Evolutionary conservation across 495 filamentous ascomycete species (phyloP).

Genomic region (Penicillium verhagenii): DNA sequence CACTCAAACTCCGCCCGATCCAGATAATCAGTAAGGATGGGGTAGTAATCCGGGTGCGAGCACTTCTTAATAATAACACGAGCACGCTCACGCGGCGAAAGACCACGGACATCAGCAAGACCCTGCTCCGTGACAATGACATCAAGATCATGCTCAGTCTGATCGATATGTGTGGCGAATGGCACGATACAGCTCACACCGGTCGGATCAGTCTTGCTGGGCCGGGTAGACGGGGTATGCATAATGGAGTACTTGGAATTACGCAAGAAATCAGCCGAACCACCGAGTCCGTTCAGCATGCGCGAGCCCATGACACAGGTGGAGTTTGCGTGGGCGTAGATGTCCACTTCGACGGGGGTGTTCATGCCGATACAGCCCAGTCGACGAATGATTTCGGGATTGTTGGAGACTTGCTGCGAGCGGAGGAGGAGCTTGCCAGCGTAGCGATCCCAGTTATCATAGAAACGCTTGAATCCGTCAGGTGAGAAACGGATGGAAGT

Average conservation of each 20-base stretch:
- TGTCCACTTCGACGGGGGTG: conserved; percentile 91
- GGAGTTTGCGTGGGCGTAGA: conserved; percentile 91
- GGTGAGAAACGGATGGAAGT: conserved; percentile 91
- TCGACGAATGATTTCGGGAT: conserved; percentile 89
- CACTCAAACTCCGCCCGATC: conserved; percentile 87
- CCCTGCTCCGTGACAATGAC: conserved; percentile 86
- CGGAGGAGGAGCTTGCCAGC: conserved; percentile 81
- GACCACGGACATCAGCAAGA: conserved; percentile 80
- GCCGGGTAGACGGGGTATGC: conserved; percentile 82
- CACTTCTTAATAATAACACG: conserved; percentile 85
- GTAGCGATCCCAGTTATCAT: conserved; percentile 80
- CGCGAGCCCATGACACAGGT: conserved; percentile 88
- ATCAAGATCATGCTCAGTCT: conserved; percentile 90
- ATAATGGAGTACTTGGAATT: conserved; percentile 87
- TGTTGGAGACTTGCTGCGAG: conserved; percentile 85
- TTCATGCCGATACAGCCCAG: conserved; percentile 94
- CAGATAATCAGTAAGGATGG: conserved; percentile 80
- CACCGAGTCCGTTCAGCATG: conserved; percentile 90
- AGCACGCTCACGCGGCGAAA: conserved; percentile 78
- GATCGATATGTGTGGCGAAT: conserved; percentile 90
- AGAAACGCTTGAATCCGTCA: conserved; percentile 90
- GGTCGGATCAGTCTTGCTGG: conserved; percentile 77
- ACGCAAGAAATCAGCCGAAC: conserved; percentile 85
- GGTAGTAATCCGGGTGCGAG: conserved; percentile 82
- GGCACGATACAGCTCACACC: conserved; percentile 87